Evolutionary conservation across 2,329 filamentous ascomycete genomes (phyloP).

Genomic region (Diplodia scrobiculata): DNA sequence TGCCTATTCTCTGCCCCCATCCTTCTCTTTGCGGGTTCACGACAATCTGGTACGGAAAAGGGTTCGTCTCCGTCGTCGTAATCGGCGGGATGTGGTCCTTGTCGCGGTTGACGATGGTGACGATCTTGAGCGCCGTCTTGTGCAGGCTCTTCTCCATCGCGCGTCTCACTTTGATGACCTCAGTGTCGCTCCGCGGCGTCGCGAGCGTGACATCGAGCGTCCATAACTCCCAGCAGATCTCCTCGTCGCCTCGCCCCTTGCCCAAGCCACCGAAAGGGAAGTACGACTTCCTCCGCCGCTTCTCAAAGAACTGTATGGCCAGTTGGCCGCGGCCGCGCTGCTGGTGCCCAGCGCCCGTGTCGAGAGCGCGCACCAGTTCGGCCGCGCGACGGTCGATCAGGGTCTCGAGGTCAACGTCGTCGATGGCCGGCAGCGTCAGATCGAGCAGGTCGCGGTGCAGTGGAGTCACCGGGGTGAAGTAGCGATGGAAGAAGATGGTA

Average conservation of each 20-base stretch:
- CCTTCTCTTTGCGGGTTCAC: constrained; percentile 80
- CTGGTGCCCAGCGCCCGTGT: constrained; percentile 60
- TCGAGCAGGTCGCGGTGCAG: constrained; percentile 86
- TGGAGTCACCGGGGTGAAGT: constrained; percentile 84
- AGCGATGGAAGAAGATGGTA: constrained; percentile 98
- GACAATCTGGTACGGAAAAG: constrained; percentile 91
- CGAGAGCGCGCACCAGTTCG: constrained; percentile 73
- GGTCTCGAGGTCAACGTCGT: constrained; percentile 87
- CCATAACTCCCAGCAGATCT: constrained; percentile 97
- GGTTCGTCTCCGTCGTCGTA: constrained; percentile 86
- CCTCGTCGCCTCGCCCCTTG: constrained; percentile 70
- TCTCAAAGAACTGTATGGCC: constrained; percentile 91
- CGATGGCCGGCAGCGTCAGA: constrained; percentile 83
- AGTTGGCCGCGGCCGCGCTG: constrained; percentile 72
- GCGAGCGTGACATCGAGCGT: constrained; percentile 90
- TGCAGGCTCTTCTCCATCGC: constrained; percentile 90
- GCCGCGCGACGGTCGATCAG: constrained; percentile 87
- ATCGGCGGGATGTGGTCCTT: constrained; percentile 98
- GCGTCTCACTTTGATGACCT: constrained; percentile 82
- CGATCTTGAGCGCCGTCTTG: constrained; percentile 84
- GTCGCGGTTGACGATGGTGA: constrained; percentile 81
- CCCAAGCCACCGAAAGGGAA: constrained; percentile 60
- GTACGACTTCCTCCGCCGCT: constrained; percentile 78
- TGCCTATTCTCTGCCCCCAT: constrained; percentile 78
- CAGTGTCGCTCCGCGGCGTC: constrained; percentile 83